Percentiles rank a stretch among this genome's conserved stretches.
These are phyloP conservation scores for Apiospora sp. DNA, from an alignment of 2,329 filamentous ascomycete species.

Conservation along the genomic window DNA sequence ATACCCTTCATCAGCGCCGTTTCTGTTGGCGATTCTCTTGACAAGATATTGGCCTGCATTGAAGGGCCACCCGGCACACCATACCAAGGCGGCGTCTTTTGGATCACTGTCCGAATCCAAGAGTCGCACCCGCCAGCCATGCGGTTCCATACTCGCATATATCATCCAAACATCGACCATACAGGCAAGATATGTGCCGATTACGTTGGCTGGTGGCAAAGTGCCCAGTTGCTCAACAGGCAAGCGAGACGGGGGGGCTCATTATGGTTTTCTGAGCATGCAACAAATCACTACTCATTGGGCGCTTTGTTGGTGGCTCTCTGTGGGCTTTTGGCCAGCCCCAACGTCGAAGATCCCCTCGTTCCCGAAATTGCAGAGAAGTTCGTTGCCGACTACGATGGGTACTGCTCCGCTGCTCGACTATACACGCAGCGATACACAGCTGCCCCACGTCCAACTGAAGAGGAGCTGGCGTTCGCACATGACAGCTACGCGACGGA, in stretches of 20 bases:
- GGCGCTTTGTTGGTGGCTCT: background rate
- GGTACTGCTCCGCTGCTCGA: background rate
- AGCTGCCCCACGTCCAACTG: background rate
- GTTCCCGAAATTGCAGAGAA: background rate
- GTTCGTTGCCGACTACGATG: background rate
- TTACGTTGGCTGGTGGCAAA: background rate
- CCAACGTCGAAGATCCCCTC: background rate
- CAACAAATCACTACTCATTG: background rate
- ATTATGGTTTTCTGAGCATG: background rate
- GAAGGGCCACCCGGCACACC: conserved; percentile 38
- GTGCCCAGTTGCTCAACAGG: background rate
- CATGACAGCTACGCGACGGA: background rate
- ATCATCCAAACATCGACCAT: conserved; percentile 3
- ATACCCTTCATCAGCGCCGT: conserved; percentile 25
- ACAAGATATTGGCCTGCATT: conserved; percentile 36
- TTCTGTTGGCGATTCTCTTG: conserved; percentile 32
- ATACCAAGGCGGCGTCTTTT: conserved; percentile 28
- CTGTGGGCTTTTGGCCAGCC: background rate
- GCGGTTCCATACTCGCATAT: background rate
- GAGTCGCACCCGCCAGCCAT: background rate
- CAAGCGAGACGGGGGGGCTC: background rate
- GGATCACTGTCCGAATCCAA: background rate
- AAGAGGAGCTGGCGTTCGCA: background rate
- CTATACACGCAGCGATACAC: background rate
- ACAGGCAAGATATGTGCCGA: background rate